Conservation (phyloP, 805 yeast species). For the Blastobotrys americana region DNA sequence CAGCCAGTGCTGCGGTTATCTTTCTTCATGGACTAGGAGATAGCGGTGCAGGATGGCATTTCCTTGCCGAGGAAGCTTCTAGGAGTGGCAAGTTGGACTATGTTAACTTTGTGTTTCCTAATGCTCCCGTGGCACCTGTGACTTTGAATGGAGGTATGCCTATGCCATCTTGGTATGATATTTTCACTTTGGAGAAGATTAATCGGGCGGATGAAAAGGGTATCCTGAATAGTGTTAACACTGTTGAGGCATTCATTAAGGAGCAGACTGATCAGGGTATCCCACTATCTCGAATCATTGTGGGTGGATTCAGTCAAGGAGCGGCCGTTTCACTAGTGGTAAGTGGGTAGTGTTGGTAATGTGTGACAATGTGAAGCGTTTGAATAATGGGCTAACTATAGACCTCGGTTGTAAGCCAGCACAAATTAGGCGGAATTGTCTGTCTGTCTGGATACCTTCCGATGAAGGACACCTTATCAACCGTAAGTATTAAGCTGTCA, state of each 20-base stretch:
- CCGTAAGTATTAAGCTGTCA: slow-evolving; percentile 18
- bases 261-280: slow-evolving; percentile 31
- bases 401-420: slow-evolving; percentile 22
- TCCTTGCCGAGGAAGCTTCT: slow-evolving; percentile 57
- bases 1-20: slow-evolving; percentile 59
- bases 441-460: slow-evolving; percentile 70
- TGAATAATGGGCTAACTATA: no score
- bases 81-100: slow-evolving; percentile 40
- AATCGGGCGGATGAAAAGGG: slow-evolving; percentile 33
- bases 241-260: slow-evolving; percentile 26
- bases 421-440: slow-evolving; percentile 70
- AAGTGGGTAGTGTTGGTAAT: slow-evolving; percentile 8
- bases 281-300: slow-evolving; percentile 48
- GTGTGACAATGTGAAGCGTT: background rate
- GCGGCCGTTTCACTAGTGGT: slow-evolving; percentile 65
- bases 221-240: slow-evolving; percentile 28
- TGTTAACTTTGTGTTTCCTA: slow-evolving; percentile 77
- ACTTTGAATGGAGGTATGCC: slow-evolving; percentile 56
- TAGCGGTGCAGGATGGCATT: slow-evolving; percentile 82
- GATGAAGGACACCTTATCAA: slow-evolving; percentile 17
- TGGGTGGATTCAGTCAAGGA: slow-evolving; percentile 97
- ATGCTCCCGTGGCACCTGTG: slow-evolving; percentile 71
- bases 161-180: slow-evolving; percentile 88
- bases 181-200: slow-evolving; percentile 36
- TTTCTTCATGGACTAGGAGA: slow-evolving; percentile 91